Percentiles rank a stretch among this genome's conserved stretches.
Conservation (phyloP, 768 basidiomycete species). For the Russula ochroleuca region DNA sequence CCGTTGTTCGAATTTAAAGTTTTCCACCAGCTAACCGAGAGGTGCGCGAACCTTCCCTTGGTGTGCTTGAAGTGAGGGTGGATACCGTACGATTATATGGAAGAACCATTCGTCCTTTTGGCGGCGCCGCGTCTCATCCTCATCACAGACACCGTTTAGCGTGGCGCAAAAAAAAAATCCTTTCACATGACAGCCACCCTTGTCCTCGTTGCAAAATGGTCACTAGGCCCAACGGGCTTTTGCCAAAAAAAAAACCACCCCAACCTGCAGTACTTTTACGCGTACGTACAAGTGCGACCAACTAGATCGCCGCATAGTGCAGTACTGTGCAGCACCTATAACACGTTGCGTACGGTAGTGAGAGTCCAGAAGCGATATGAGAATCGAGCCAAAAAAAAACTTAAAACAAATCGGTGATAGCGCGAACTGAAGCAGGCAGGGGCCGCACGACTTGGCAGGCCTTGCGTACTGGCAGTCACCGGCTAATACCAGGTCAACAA, state of each 20-base stretch:
- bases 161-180: neutral
- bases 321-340: neutral
- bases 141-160: neutral
- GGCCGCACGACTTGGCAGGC: too few relatives aligned
- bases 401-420: conserved; percentile 4
- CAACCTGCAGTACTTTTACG: neutral
- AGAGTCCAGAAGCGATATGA: neutral
- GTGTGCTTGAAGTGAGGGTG: too few relatives aligned
- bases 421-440: neutral
- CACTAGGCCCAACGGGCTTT: neutral
- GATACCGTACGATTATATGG: neutral
- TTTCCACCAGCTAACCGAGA: neutral
- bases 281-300: neutral
- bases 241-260: neutral
- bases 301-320: neutral
- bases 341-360: neutral
- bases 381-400: neutral
- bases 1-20: neutral
- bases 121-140: neutral
- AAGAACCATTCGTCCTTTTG: neutral
- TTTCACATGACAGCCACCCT: neutral
- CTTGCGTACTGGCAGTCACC: too few relatives aligned
- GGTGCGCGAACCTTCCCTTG: neutral
- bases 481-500: neutral
- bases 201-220: neutral